Evolutionary conservation across 2,329 filamentous ascomycete genomes (phyloP), one percentile per base, ranked within the genome.

Genomic region (Colletotrichum theobromicola): DNA sequence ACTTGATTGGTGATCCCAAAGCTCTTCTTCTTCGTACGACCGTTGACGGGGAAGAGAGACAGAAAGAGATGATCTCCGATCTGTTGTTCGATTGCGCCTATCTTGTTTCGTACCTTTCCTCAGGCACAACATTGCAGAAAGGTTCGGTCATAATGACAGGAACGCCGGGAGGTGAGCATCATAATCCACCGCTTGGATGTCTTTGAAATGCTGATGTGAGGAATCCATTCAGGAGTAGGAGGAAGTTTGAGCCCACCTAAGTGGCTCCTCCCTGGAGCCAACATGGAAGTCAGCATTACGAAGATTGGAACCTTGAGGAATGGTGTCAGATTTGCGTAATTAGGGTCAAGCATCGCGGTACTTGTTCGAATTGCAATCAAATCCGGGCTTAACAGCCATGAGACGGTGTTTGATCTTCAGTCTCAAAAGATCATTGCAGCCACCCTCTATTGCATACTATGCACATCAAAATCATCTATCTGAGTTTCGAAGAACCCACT

Each of bases 31-130:
- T 91, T 9, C 82, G 79, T 67, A 91, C 88, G 0, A 80, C 81
- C 2, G 81, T 91, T 0, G 86, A 91, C 75, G 87, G 86, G 0
- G 84, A 88, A 55, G 50, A 86, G 3, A 81, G 87, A 13, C 89
- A 91, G 78, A 81, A 85, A 4, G 80, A 82, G 24, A 70, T 73
- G 7, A 79, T 85, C 4, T 77, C 76, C 0, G 87, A 89, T 76
- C 76, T 89, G n/a, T 78, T 88, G 3, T 89, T 89, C 76, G 84
- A 83, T 7, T 83, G 84, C 24, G 79, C 80, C 4, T 80, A 84
- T 37, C 64, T 86, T 6, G 75, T 86, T 3, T 79, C 80, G 0
- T 84, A 85, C 57, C 75, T 87, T 1, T 85, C 83, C 0, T 79
- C 81, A 0, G 86, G 86, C 2, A 88, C 85, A 0, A 88, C 86